These are phyloP conservation scores for Sporisorium iseilematis-ciliati DNA, from an alignment of 1,284 basidiomycete species.

Conservation along the genomic window DNA sequence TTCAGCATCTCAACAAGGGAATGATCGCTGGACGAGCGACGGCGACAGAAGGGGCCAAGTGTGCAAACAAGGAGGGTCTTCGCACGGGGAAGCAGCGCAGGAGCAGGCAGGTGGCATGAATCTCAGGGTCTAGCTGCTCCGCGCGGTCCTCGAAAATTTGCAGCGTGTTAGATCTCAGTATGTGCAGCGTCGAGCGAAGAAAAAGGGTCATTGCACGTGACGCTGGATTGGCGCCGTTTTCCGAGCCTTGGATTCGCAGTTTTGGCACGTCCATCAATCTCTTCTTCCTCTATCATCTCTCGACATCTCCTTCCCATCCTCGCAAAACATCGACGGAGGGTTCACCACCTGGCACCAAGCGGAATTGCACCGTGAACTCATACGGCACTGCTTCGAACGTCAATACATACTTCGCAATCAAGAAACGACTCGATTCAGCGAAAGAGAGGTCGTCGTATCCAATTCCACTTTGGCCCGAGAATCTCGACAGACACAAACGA, in stretches of 20 bases:
- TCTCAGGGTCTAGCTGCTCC: too few relatives aligned
- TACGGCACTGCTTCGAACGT: too few relatives aligned
- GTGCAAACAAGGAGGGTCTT: too few relatives aligned
- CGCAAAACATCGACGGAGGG: neutral
- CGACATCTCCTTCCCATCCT: neutral
- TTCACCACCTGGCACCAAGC: too few relatives aligned
- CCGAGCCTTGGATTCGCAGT: neutral
- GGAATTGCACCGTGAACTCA: too few relatives aligned
- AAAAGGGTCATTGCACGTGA: neutral
- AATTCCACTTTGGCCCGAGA: neutral
- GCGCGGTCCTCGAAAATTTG: neutral
- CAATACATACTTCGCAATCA: too few relatives aligned
- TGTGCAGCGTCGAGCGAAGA: neutral
- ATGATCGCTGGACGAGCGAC: too few relatives aligned
- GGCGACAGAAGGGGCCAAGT: too few relatives aligned
- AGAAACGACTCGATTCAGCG: too few relatives aligned
- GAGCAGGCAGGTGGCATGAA: neutral
- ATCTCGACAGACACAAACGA: neutral
- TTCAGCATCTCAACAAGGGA: too few relatives aligned
- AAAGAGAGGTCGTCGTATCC: neutral
- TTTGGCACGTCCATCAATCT: slow-evolving; percentile 3
- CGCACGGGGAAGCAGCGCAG: neutral
- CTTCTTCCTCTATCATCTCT: slow-evolving; percentile 3
- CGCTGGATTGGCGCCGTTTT: neutral
- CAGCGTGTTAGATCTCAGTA: neutral